Base-by-base conservation (phyloP, 345 rosid genomes). In the Syzygium grande region DNA sequence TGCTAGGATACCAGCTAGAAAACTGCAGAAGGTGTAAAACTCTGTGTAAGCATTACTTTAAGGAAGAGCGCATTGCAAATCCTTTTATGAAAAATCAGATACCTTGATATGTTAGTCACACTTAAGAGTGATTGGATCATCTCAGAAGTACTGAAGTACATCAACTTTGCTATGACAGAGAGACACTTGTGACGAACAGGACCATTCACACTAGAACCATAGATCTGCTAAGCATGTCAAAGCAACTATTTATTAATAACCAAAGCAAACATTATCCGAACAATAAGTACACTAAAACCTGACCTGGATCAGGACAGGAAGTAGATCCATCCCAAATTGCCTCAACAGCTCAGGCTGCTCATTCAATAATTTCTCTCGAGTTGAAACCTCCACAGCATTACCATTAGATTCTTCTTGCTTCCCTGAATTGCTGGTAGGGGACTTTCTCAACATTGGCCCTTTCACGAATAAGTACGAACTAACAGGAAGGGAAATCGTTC, bases 131-230 rank as follows among this genome's bases (percentile, higher is more conserved):
- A 94, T 85, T 97, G 97, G 86, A 98, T 97, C 98, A 98, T 95
- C 91, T 97, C 98, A 49, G 98, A 91, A 89, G 89, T 90, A 90
- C 98, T 95, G 91, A 96, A 98, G 92, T 96, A 96, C 99, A 97
- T 98, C 91, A 98, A 88, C 90, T 98, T 98, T 84, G 97, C 99
- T 85, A 98, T 95, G 61, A 96, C 99, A 23, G 99, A 95, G 63
- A 98, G 98, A 92, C 98, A 98, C 91, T 97, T 98, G 90, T 97
- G 97, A 55, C 99, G 99, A 88, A 98, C 96, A 41, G 98, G 93
- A 58, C 97, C 94, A 91, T 93, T 98, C 88, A 98, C 98, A 87
- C 99, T 98, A 87, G 99, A 96, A 85, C 99, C 99, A 94, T 97
- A 98, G 29, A 95, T 97, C 99, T 98, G 96, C 88, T 89, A 73